Conservation (phyloP, 495 filamentous ascomycete species). For the Hypomontagnella monticulosa region DNA sequence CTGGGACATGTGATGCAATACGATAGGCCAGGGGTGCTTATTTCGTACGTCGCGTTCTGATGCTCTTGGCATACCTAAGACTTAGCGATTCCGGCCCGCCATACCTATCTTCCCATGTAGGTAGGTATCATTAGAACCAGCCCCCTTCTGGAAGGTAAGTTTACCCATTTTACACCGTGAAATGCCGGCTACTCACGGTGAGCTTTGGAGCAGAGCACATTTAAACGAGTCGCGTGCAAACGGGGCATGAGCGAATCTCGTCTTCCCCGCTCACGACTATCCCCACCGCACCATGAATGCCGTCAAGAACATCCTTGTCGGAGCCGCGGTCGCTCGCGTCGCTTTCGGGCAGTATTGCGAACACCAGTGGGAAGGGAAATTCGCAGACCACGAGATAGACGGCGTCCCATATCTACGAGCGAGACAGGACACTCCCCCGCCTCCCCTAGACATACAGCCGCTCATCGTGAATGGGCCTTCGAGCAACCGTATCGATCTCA, state of each 20-base stretch:
- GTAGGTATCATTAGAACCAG: slow-evolving; percentile 10
- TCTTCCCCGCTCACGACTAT: background rate
- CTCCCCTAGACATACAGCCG: slow-evolving; percentile 40
- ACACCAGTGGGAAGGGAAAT: slow-evolving; percentile 42
- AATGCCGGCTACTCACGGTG: background rate
- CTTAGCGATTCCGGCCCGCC: slow-evolving; percentile 18
- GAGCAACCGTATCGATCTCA: slow-evolving; percentile 40
- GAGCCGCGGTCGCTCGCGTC: background rate
- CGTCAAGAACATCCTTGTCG: slow-evolving; percentile 24
- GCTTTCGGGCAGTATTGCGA: slow-evolving; percentile 39
- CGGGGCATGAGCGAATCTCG: background rate
- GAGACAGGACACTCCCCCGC: slow-evolving; percentile 29
- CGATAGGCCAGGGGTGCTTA: too few relatives aligned
- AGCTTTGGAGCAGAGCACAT: background rate
- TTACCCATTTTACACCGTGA: background rate
- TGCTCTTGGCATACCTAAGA: slow-evolving; percentile 28
- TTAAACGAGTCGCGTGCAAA: slow-evolving; percentile 2
- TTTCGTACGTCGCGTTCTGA: background rate
- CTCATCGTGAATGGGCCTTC: slow-evolving; percentile 43
- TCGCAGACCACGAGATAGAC: slow-evolving; percentile 26
- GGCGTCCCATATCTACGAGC: slow-evolving; percentile 27
- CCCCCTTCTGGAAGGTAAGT: slow-evolving; percentile 30
- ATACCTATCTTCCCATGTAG: slow-evolving; percentile 13
- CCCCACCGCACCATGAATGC: slow-evolving; percentile 14
- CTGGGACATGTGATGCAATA: too few relatives aligned